Evolutionary conservation across 306 rosid genomes (phyloP).

Genomic region (Psophocarpus tetragonolobus): DNA sequence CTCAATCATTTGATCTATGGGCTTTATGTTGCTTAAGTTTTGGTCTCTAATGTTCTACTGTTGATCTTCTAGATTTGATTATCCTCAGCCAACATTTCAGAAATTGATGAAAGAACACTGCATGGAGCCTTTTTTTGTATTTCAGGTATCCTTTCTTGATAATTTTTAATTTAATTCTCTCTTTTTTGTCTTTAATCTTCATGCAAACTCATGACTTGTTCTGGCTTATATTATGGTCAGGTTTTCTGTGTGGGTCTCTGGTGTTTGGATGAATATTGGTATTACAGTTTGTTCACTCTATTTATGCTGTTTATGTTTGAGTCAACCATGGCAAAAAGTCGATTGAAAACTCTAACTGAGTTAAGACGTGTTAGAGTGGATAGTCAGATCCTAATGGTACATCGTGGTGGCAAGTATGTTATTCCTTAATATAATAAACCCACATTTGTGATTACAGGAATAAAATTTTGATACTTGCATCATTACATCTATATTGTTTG

Average conservation of each 20-base stretch:
- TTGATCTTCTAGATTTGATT: conserved; percentile 80
- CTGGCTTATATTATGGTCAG: conserved; percentile 43
- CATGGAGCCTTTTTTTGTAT: conserved; percentile 97
- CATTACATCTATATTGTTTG: conserved; percentile 26
- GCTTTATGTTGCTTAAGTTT: conserved; percentile 27
- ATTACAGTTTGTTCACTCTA: conserved; percentile 95
- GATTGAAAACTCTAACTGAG: conserved; percentile 93
- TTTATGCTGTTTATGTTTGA: conserved; percentile 97
- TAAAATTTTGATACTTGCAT: conserved; percentile 27
- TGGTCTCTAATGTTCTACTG: conserved; percentile 23
- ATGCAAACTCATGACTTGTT: conserved; percentile 27
- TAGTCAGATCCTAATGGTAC: conserved; percentile 88
- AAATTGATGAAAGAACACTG: conserved; percentile 95
- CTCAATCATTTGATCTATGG: conserved; percentile 1
- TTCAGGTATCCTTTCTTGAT: conserved; percentile 64
- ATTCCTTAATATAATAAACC: conserved; percentile 10
- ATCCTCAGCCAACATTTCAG: conserved; percentile 97
- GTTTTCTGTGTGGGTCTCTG: conserved; percentile 99
- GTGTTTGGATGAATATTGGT: conserved; percentile 99
- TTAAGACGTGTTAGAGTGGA: conserved; percentile 95
- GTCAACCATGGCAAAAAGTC: conserved; percentile 99
- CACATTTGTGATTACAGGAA: conserved; percentile 19
- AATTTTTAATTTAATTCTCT: background rate
- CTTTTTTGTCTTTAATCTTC: background rate
- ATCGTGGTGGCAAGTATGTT: conserved; percentile 96